Base-by-base conservation (phyloP, 805 yeast genomes). In the Metschnikowia koreensis region DNA sequence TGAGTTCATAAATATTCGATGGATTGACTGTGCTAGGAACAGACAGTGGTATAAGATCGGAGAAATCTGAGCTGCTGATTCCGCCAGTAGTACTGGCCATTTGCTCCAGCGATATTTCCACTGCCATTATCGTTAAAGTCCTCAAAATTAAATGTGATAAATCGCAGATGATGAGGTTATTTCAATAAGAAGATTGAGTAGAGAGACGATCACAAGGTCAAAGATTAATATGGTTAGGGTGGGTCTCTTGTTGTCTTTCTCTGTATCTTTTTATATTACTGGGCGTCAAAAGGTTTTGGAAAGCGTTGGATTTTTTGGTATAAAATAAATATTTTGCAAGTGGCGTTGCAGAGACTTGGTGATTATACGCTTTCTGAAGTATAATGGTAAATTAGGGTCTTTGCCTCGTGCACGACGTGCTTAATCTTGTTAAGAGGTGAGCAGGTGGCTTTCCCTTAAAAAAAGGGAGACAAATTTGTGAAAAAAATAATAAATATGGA, bases 1-100 rank as follows among this genome's bases (percentile, higher is more conserved):
- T 68, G 40, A 72, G 61, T 52, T 74, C 78, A 53, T 70, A 72
- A 40, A 71, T 74, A 41, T 59, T 63, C n/a, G 59, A 55, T 6
- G 58, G 47, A 27, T 55, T 54, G 37, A 45, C 47, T 2, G 47
- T 40, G 38, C 47, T 50, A 8, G 38, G 36, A 2, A n/a, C 47
- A 1, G 56, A 43, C 10, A 45, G 9, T 8, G 40, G 48, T n/a
- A 53, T 17, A 27, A 41, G 26, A 6, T 40, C 52, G 4, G 56
- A 41, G 37, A 47, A 34, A 29, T 47, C 52, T 6, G 47, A 36
- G n/a, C 44, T 45, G 4, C 36, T 31, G 29, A 46, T 36, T 13
- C 47, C 42, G 12, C 33, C 41, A 12, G 58, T 27, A 10, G 57
- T 38, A 22, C 44, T 50, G 6, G 50, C 46, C 22, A 50, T 29